These are phyloP conservation scores for Schizothecium vesticola DNA, from an alignment of 495 filamentous ascomycete genomes.

Conservation along the genomic window DNA sequence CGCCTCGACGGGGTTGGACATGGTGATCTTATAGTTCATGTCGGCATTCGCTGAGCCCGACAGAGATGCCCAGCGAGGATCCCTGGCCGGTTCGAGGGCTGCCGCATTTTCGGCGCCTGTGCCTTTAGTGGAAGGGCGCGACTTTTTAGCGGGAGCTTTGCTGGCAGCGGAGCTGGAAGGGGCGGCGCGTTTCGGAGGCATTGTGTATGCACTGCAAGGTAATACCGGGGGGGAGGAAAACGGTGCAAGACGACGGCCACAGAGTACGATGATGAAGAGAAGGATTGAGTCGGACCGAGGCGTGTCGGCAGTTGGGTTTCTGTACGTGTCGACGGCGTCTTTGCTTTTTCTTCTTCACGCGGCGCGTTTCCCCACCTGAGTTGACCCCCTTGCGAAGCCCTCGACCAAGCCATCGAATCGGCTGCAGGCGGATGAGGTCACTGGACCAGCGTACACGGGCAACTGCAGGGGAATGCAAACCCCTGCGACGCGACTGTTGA, in stretches of 20 bases:
- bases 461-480: no score
- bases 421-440: background rate
- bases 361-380: background rate
- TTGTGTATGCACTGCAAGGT: background rate
- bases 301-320: background rate
- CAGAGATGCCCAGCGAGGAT: constrained; percentile 14
- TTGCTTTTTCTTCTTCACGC: background rate
- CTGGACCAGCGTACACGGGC: background rate
- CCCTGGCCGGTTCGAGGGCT: background rate
- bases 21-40: constrained; percentile 22
- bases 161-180: background rate
- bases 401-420: background rate
- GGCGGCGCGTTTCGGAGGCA: constrained; percentile 1
- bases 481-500: no score
- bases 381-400: background rate
- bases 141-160: background rate
- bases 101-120: background rate
- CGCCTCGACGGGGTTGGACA: constrained; percentile 22
- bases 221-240: no score
- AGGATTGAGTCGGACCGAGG: no score
- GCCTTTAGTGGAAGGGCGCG: constrained; percentile 1
- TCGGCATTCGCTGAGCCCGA: constrained; percentile 41
- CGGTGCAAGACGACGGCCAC: no score
- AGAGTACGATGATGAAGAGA: no score
- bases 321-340: background rate